Conservation (phyloP, 768 basidiomycete species). For the Russula sp. region DNA sequence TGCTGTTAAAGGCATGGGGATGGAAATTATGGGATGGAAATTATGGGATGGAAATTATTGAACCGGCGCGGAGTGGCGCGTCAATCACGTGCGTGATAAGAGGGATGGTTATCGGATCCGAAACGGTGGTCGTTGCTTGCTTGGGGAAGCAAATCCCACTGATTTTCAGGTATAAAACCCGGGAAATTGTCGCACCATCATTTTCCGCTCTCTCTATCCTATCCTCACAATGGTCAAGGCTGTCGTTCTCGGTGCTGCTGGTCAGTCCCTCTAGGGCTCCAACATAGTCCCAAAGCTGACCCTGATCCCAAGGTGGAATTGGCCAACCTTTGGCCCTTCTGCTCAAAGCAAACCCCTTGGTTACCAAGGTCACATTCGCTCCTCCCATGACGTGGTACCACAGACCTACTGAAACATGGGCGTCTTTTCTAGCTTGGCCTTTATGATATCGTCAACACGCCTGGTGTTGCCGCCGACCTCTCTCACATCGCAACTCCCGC, state of each 20-base stretch:
- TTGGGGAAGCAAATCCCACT: too few relatives aligned
- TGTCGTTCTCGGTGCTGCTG: conserved; percentile 95
- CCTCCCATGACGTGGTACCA: background rate
- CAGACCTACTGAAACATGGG: background rate
- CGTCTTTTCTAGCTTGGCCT: conserved; percentile 55
- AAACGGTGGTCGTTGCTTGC: too few relatives aligned
- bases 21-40: background rate
- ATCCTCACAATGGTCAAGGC: conserved; percentile 54
- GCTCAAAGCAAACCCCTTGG: conserved; percentile 74
- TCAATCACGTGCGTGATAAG: background rate
- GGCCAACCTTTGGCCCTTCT: conserved; percentile 93
- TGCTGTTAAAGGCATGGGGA: background rate
- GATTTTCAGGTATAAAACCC: background rate
- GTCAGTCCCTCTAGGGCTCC: conserved; percentile 33
- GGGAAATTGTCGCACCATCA: background rate
- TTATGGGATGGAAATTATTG: background rate
- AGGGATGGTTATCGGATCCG: conserved; percentile 1
- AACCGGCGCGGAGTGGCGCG: background rate
- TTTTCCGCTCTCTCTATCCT: background rate
- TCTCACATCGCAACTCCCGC: conserved; percentile 89
- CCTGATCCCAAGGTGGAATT: conserved; percentile 64
- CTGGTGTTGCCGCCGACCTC: conserved; percentile 92
- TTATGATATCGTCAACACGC: conserved; percentile 97
- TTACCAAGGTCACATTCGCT: conserved; percentile 55
- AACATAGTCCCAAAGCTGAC: conserved; percentile 1